Conservation (phyloP, 1,284 basidiomycete species). For the Trametes sp. region DNA sequence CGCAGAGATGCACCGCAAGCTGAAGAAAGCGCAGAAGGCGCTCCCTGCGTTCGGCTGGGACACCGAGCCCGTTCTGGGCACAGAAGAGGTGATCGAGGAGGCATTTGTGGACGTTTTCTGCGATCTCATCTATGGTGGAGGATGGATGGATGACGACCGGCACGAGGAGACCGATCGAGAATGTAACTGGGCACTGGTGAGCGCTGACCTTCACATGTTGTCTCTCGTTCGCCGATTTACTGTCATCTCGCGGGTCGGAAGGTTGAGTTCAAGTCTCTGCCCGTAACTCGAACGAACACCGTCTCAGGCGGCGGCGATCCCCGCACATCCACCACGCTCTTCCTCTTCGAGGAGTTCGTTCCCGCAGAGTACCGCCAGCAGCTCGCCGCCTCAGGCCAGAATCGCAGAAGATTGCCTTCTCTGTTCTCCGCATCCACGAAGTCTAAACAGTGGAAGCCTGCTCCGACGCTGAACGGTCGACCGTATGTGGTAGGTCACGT, state of each 20-base stretch:
- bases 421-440: constrained; percentile 46
- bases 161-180: constrained; percentile 81
- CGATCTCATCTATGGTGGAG: constrained; percentile 82
- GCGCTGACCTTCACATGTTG: constrained; percentile 36
- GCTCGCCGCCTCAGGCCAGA: constrained; percentile 54
- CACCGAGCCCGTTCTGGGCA: constrained; percentile 77
- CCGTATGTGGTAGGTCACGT: constrained; percentile 77
- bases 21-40: constrained; percentile 84
- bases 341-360: constrained; percentile 90
- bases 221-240: neutral
- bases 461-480: constrained; percentile 77
- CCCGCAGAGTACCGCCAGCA: constrained; percentile 86
- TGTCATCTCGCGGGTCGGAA: constrained; percentile 40
- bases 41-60: constrained; percentile 87
- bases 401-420: constrained; percentile 46
- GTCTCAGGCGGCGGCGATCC: constrained; percentile 53
- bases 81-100: constrained; percentile 83
- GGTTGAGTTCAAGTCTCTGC: constrained; percentile 85
- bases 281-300: constrained; percentile 45
- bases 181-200: constrained; percentile 90
- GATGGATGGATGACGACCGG: constrained; percentile 80
- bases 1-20: constrained; percentile 74
- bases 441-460: constrained; percentile 75
- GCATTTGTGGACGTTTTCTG: constrained; percentile 89
- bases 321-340: constrained; percentile 62